Evolutionary conservation across 2,329 filamentous ascomycete species (phyloP), one percentile per base, ranked within the genome.

Genomic region (Lachnellula willkommii): DNA sequence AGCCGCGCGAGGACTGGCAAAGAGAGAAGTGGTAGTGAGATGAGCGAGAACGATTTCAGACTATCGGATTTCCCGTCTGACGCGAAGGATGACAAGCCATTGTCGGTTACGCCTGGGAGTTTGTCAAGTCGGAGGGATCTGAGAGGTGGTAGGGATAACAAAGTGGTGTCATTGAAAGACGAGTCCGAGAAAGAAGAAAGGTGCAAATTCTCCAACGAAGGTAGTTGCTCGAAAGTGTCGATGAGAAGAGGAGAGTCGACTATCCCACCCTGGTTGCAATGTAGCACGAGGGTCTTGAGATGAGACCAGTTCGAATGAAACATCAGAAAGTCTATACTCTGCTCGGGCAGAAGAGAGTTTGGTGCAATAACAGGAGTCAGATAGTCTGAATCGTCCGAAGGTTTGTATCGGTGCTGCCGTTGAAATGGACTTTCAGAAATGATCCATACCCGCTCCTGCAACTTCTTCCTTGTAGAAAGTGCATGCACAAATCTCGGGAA

Each of bases 381-480:
- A 28, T 51, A 58, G 26, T 65, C 58, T 5, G 57, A 50, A 45
- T 66, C 60, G 20, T 63, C 59, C 3, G 61, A 58, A 14, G 61
- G n/a, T 17, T 63, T 62, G 36, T 60, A 61, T n/a, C 56, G 60
- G 50, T 57, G 61, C 68, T 60, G 72, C 59, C 59, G 80, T 76
- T 67, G 63, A 35, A 60, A 60, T 8, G 61, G 53, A 49, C 63
- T 67, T 8, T 63, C 50, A 46, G 64, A 63, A 17, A 87, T 63
- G 15, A 82, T 70, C 84, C 83, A 87, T 40, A 78, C 75, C 72
- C 83, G 82, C 59, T 83, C 77, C 63, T 75, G 78, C 12, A 87
- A 71, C 12, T 79, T 77, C 24, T 64, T 68, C 26, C 84, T 73
- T 0, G 82, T 83, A 6, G 81, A 81, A 17, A 87, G 66, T 0